Base-by-base conservation (phyloP, 345 rosid genomes). In the Noccaea bulbosa region DNA sequence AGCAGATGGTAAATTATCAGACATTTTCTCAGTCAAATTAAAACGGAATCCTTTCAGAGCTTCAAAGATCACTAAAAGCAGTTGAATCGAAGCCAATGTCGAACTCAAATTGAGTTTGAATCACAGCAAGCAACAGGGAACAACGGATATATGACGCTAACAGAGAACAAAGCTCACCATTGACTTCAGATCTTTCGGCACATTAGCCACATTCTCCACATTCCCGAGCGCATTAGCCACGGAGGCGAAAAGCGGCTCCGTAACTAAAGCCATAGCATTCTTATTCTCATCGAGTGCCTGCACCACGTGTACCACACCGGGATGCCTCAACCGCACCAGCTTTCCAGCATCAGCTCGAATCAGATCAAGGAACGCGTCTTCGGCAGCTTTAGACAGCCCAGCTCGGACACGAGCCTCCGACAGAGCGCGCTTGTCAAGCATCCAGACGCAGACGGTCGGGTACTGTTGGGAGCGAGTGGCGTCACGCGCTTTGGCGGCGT, bases 231-330 rank as follows among this genome's bases (percentile, higher is more conserved):
- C 92, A 65, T 94, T 94, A 50, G 96, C 90, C 61, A 86, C 96
- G 1, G 99, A 94, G 3, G 93, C 88, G 12, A 91, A 88, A 20
- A 94, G 81, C n/a, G 98, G 99, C 69, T 94, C 97, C 10, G 98
- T 94, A 53, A 89, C 99, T 87, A 94, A 91, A 55, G 98, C 96
- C 90, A 94, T 91, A 15, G 96, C 88, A 68, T 88, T 88, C 81
- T 94, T 94, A 44, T 65, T 89, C 85, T 94, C 99, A 55, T 94
- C 99, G 54, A 94, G 82, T 10, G 93, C 96, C 83, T 91, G 98
- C 69, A 94, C 96, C 72, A 94, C 97, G 68, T 94, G 98, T 1
- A 94, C 92, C 59, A 94, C 93, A 32, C 99, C 99, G 0, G 99
- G 98, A 68, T 94, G 99, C 85, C 99, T 74, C 76, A 94, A 79